Evolutionary conservation across 2,329 filamentous ascomycete genomes (phyloP).

Genomic region (Alternaria alternata): DNA sequence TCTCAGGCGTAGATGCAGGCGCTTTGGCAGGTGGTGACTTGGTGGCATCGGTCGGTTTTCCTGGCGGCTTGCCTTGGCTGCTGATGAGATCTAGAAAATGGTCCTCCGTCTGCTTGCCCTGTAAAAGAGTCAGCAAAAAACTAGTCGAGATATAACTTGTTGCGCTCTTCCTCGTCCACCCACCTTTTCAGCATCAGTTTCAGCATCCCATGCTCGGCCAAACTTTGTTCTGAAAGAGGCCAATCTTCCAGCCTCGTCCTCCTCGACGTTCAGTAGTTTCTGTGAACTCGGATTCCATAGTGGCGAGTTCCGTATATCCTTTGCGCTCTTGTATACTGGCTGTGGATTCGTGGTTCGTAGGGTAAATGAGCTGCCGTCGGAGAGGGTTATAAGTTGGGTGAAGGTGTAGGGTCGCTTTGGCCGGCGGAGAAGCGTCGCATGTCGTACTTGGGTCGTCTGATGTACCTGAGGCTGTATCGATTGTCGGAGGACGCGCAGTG

Average conservation of each 20-base stretch:
- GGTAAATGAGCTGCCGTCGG: conserved; percentile 86
- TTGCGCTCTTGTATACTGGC: conserved; percentile 69
- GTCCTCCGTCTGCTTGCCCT: conserved; percentile 33
- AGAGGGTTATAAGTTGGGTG: conserved; percentile 93
- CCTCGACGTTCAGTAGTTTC: conserved; percentile 85
- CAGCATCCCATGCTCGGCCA: conserved; percentile 80
- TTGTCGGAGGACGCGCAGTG: conserved; percentile 42
- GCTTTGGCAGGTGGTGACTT: conserved; percentile 27
- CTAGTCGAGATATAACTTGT: not conserved
- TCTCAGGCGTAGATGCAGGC: conserved; percentile 13
- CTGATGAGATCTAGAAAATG: conserved; percentile 46
- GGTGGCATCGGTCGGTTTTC: conserved; percentile 22
- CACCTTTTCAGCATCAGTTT: conserved; percentile 17
- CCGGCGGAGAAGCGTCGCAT: conserved; percentile 84
- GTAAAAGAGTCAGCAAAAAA: conserved; percentile 2
- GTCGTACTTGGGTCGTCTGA: conserved; percentile 67
- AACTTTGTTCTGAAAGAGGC: conserved; percentile 86
- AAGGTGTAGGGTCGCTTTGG: conserved; percentile 95
- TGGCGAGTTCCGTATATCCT: conserved; percentile 88
- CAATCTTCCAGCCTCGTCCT: conserved; percentile 91
- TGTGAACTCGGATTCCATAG: conserved; percentile 89
- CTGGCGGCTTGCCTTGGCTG: conserved; percentile 26
- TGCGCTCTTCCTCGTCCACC: not conserved
- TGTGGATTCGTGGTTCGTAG: conserved; percentile 78
- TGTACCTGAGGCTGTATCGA: conserved; percentile 31